Conservation (phyloP, 768 basidiomycete species). For the Omphalotus guepiniiformis region DNA sequence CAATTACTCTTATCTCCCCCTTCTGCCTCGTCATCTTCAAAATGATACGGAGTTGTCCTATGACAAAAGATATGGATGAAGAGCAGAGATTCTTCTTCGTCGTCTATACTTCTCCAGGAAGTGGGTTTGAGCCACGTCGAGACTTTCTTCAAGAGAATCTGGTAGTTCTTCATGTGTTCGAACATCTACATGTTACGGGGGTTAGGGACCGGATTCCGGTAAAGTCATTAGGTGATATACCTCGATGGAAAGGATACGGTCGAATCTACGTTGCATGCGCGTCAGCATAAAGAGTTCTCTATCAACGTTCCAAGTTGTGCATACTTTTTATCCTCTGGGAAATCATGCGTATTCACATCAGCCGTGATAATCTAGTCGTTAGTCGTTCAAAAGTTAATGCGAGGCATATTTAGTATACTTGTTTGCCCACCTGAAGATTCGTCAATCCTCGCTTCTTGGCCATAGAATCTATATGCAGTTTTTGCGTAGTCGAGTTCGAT, state of each 20-base stretch:
- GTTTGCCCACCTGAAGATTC: slow-evolving; percentile 46
- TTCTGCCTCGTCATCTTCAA: slow-evolving; percentile 55
- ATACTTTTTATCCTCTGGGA: slow-evolving; percentile 42
- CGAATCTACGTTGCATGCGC: slow-evolving; percentile 47
- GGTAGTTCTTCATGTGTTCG: slow-evolving; percentile 76
- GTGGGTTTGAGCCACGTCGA: slow-evolving; percentile 50
- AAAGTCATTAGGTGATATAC: slow-evolving; percentile 24
- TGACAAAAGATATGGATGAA: slow-evolving; percentile 76
- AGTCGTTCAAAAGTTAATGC: too few relatives aligned
- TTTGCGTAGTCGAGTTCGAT: slow-evolving; percentile 68
- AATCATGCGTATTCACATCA: slow-evolving; percentile 63
- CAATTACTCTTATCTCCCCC: slow-evolving; percentile 27
- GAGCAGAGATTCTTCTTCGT: slow-evolving; percentile 42
- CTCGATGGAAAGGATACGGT: slow-evolving; percentile 68
- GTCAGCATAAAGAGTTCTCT: background rate
- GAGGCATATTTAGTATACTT: too few relatives aligned
- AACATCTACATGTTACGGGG: slow-evolving; percentile 44
- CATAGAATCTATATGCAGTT: slow-evolving; percentile 51
- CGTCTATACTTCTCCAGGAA: too few relatives aligned
- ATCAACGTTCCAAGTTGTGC: slow-evolving; percentile 14
- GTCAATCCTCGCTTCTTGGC: slow-evolving; percentile 45
- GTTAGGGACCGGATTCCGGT: background rate
- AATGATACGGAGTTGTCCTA: slow-evolving; percentile 59
- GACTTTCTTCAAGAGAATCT: slow-evolving; percentile 54
- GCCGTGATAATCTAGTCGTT: slow-evolving; percentile 64